phyloP scores from a whole-genome alignment of 148 eudicot species.

The Diospyros lotus region DNA sequence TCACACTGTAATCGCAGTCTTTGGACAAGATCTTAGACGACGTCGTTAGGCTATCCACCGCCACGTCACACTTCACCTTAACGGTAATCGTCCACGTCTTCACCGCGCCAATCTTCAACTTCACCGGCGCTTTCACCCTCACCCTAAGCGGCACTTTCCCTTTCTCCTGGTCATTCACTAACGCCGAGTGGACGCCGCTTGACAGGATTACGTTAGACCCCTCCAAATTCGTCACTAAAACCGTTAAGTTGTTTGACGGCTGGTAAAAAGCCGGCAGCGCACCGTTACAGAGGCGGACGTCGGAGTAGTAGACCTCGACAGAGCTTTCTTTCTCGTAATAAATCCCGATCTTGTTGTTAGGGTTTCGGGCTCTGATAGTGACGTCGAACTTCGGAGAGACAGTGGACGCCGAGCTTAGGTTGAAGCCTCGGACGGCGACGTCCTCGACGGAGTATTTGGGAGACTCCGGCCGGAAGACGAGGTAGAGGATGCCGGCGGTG shows the following conservation, averaged over 20 bases:
- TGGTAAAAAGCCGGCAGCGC: conserved; percentile 59
- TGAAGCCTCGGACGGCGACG: conserved; percentile 49
- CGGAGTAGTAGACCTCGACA: conserved; percentile 38
- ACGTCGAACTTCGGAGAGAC: conserved; percentile 64
- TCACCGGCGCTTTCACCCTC: conserved; percentile 54
- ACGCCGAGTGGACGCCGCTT: conserved; percentile 27
- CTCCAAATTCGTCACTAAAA: conserved; percentile 35
- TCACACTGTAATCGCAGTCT: conserved; percentile 45
- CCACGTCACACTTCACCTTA: conserved; percentile 52
- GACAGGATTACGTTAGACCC: conserved; percentile 53
- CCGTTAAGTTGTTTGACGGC: conserved; percentile 48
- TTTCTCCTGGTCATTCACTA: conserved; percentile 29
- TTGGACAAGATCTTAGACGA: conserved; percentile 50
- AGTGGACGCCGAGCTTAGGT: conserved; percentile 32
- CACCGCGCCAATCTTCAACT: conserved; percentile 55
- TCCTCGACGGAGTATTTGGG: conserved; percentile 48
- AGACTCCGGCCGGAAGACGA: conserved; percentile 60
- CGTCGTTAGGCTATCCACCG: conserved; percentile 40
- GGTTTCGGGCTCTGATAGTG: conserved; percentile 49
- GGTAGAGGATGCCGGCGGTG: conserved; percentile 51
- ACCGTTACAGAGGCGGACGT: conserved; percentile 45
- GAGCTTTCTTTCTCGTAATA: conserved; percentile 49
- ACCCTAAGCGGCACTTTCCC: conserved; percentile 48
- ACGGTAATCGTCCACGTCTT: conserved; percentile 64
- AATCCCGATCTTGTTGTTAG: conserved; percentile 58